Evolutionary conservation across 345 rosid genomes (phyloP), one percentile per base, ranked within the genome.

Genomic region (Euphorbia tirucalli): DNA sequence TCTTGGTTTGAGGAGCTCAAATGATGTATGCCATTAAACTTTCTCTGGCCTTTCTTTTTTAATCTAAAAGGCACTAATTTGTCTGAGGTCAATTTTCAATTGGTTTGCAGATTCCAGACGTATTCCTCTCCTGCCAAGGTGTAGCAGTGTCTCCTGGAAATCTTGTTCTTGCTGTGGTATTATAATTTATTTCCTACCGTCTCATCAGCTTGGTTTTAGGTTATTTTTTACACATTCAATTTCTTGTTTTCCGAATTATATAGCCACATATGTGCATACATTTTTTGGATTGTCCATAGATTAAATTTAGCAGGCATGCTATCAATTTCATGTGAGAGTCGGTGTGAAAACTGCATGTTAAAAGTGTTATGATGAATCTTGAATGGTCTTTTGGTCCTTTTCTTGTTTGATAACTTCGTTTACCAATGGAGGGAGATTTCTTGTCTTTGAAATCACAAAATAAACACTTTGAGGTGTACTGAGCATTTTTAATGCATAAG

Each of bases 131-230:
- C 66, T 95, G 96, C 79, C 90, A 78, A 61, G 98, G 99, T 69
- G 79, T 92, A 71, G 93, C 86, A 31, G 82, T 82, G 41, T 92
- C 99, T 68, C 97, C 97, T 24, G 90, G 94, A 83, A 90, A 85
- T 83, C 87, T 89, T 50, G 87, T 81, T 50, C 75, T 90, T 79
- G 99, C 97, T 65, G 79, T 87, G 97, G 99, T 92, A 82, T 78
- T 79, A 21, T 46, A 25, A 58, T n/a, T 55, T 55, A 11, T 14
- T 68, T 68, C 46, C 39, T 35, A n/a, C 61, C 25, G 6, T 31
- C 56, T 56, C 28, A n/a, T 52, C 52, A 27, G n/a, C n/a, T 52
- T 44, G 62, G 25, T 72, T 60, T 50, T 74, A 41, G 46, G 46
- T 41, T 75, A 50, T 15, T 70, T 73, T 67, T 27, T 19, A 43